Evolutionary conservation across 164 flowering plant species (phyloP).

Genomic region (Magnolia changhungtana): DNA sequence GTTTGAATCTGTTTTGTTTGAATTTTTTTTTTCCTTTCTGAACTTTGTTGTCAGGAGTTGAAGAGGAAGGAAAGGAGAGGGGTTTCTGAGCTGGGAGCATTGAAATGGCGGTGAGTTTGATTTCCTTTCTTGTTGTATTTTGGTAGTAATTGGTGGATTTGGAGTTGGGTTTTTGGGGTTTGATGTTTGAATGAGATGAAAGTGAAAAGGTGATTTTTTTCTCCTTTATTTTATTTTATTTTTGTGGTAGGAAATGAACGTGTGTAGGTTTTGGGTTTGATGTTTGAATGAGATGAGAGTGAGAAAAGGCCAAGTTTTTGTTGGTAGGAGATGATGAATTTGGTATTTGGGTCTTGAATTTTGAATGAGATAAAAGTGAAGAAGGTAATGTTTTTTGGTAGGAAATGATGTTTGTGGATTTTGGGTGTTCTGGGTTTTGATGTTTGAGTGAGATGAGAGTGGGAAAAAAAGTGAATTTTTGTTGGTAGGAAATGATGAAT

Average conservation of each 20-base stretch:
- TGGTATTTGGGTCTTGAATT: not conserved
- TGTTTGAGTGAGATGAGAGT: not conserved
- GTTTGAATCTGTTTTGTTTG: not conserved
- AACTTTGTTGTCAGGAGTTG: not conserved
- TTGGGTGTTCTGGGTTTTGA: not conserved
- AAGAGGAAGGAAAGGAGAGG: not conserved
- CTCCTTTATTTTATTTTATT: no score
- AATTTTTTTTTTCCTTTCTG: not conserved
- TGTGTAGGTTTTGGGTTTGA: not conserved
- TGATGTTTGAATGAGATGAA: not conserved
- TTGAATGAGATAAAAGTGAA: not conserved
- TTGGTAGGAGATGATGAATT: not conserved
- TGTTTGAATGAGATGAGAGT: not conserved
- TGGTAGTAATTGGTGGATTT: not conserved
- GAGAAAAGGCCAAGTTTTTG: not conserved
- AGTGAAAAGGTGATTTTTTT: not conserved
- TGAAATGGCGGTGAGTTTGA: slow-evolving; percentile 4
- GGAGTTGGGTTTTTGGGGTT: not conserved
- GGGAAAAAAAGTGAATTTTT: no score
- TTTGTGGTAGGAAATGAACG: not conserved
- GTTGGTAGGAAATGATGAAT: no score
- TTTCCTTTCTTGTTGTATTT: not conserved
- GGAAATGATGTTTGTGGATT: not conserved
- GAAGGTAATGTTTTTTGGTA: not conserved
- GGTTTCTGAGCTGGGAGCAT: not conserved